Percentiles rank a stretch among this genome's conserved stretches.
phyloP scores from a whole-genome alignment of 2,329 filamentous ascomycete species.

The Calonectria hongkongensis region DNA sequence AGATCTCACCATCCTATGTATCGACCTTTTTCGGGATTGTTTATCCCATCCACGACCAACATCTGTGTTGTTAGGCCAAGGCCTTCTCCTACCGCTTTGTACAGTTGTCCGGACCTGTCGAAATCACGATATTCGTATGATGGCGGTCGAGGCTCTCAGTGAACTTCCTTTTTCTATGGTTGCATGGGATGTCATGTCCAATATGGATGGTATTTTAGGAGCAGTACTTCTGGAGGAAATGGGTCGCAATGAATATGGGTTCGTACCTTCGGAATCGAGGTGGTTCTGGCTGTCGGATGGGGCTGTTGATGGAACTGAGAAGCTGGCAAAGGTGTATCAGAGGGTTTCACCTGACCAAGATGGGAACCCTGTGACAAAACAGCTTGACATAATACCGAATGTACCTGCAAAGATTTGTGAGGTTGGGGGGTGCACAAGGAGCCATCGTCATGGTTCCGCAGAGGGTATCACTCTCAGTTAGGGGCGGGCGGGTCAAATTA shows the following conservation, averaged over 20 bases:
- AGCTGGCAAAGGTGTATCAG: neutral
- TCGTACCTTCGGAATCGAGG: constrained; percentile 4
- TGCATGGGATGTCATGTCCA: constrained; percentile 15
- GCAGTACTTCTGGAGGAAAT: constrained; percentile 6
- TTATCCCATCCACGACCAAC: constrained; percentile 11
- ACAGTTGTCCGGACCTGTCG: constrained; percentile 9
- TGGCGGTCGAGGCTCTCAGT: constrained; percentile 8
- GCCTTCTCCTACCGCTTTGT: constrained; percentile 2
- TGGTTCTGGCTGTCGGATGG: constrained; percentile 15
- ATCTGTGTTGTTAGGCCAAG: neutral
- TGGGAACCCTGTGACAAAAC: neutral
- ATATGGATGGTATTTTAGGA: constrained; percentile 12
- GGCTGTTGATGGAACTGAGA: neutral
- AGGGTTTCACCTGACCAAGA: neutral
- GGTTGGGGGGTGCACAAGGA: neutral
- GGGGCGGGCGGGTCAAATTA: neutral
- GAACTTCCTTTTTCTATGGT: constrained; percentile 12
- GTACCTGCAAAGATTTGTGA: constrained; percentile 3
- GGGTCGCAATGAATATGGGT: constrained; percentile 1
- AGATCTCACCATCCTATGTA: constrained; percentile 6
- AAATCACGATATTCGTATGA: constrained; percentile 18
- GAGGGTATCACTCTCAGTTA: neutral
- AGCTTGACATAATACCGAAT: neutral
- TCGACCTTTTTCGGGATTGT: constrained; percentile 14
- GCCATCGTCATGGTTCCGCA: neutral